Evolutionary conservation across 371 early-diverging fungal genomes (phyloP), one percentile per base, ranked within the genome.

Genomic region (Polyrhizophydium stewartii): DNA sequence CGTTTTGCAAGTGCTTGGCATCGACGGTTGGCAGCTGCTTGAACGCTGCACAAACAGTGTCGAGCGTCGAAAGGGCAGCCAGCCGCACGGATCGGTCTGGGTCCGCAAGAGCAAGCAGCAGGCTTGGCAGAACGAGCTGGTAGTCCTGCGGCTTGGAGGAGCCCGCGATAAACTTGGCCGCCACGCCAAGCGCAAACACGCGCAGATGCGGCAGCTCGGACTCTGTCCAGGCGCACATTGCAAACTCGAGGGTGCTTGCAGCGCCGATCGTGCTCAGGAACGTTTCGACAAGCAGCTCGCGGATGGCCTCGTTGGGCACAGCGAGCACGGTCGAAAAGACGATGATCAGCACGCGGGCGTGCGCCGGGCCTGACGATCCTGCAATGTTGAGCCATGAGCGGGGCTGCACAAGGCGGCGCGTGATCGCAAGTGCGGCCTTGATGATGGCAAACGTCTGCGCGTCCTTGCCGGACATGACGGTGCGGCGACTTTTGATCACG

Each of bases 81-180:
- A 72, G 66, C 31, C 92, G 89, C 37, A 90, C 78, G 16, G 43
- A 16, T 57, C 64, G 63, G 53, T 53, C 53, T 1, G 59, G 58
- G 63, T 86, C 81, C 6, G 73, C 71, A 46, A 93, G 74, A 5
- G 84, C 76, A 33, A 88, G 75, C 38, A 94, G 64, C n/a, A 93
- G 64, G 0, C 79, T 71, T 12, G 95, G 94, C 0, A 93, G 65
- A 31, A 89, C 56, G n/a, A 91, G 76, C 74, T 94, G 94, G 74
- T 84, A 90, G 66, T 92, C 96, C 27, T 67, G 33, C 2, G 7
- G 31, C 52, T 51, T 51, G 28, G 49, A 3, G 28, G 7, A 7
- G 22, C 9, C 3, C 22, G 49, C 10, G 28, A 47, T 47, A 28
- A 47, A 47, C 28, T 47, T 47, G 7, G 3, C 16, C 9, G 28